phyloP scores from a whole-genome alignment of 2,329 filamentous ascomycete genomes.

The Cadophora sp. region DNA sequence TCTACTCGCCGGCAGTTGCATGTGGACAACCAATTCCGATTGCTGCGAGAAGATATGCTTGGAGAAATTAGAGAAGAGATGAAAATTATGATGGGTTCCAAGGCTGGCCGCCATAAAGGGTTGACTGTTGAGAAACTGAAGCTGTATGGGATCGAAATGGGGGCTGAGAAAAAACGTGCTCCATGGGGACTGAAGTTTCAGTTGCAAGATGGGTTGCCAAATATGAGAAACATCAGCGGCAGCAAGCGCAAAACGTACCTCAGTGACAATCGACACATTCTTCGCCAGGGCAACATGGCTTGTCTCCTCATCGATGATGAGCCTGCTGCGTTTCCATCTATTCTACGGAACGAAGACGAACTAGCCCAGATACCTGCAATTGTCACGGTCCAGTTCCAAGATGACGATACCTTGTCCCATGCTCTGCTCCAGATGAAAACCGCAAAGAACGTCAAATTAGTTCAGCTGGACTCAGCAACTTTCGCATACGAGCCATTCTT shows the following conservation, averaged over 20 bases:
- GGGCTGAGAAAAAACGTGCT: slow-evolving; percentile 34
- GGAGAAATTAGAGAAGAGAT: slow-evolving; percentile 69
- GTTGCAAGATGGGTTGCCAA: slow-evolving; percentile 52
- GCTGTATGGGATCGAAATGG: slow-evolving; percentile 45
- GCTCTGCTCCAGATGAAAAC: slow-evolving; percentile 53
- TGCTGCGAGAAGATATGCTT: slow-evolving; percentile 75
- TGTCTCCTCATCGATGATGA: slow-evolving; percentile 59
- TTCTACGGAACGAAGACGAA: slow-evolving; percentile 58
- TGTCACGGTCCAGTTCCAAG: slow-evolving; percentile 58
- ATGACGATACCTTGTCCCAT: slow-evolving; percentile 52
- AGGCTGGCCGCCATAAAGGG: slow-evolving; percentile 50
- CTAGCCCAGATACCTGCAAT: slow-evolving; percentile 54
- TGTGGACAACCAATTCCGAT: slow-evolving; percentile 74
- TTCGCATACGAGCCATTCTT: slow-evolving; percentile 76
- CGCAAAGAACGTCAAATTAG: slow-evolving; percentile 51
- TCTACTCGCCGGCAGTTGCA: slow-evolving; percentile 55
- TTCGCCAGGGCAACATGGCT: slow-evolving; percentile 67
- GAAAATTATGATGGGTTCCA: slow-evolving; percentile 55
- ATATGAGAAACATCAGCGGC: slow-evolving; percentile 45
- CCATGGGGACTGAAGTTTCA: slow-evolving; percentile 51
- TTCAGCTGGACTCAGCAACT: slow-evolving; percentile 67
- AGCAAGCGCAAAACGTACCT: slow-evolving; percentile 53
- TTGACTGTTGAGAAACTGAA: slow-evolving; percentile 50
- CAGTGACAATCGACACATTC: slow-evolving; percentile 52
- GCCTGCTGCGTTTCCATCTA: slow-evolving; percentile 64